These are phyloP conservation scores for Dunaliella primolecta DNA, from an alignment of 139 green algal species.

Conservation along the genomic window DNA sequence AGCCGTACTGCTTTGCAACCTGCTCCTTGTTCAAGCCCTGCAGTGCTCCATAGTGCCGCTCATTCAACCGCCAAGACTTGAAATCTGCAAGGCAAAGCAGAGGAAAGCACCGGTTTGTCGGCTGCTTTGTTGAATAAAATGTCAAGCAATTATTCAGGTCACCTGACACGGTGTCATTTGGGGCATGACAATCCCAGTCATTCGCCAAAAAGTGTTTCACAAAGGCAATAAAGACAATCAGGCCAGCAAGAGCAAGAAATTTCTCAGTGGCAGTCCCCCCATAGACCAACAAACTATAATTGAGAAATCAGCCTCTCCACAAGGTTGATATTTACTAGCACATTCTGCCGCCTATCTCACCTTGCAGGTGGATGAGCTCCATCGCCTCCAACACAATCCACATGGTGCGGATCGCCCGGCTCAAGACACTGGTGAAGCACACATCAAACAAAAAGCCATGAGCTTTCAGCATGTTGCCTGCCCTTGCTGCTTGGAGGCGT, in stretches of 20 bases:
- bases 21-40: conserved; percentile 41
- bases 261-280: too few relatives aligned
- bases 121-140: not conserved
- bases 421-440: conserved; percentile 27
- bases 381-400: conserved; percentile 21
- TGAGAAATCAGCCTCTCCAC: too few relatives aligned
- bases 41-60: conserved; percentile 45
- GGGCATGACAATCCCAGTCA: too few relatives aligned
- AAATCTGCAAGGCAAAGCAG: conserved; percentile 11
- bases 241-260: too few relatives aligned
- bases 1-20: conserved; percentile 24
- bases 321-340: too few relatives aligned
- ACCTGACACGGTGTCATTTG: not conserved
- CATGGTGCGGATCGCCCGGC: conserved; percentile 27
- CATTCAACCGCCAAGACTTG: conserved; percentile 41
- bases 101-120: not conserved
- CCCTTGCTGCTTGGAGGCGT: not conserved
- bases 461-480: conserved; percentile 22
- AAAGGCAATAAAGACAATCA: too few relatives aligned
- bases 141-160: too few relatives aligned
- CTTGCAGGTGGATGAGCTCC: conserved; percentile 17
- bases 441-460: conserved; percentile 16
- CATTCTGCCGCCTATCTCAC: too few relatives aligned
- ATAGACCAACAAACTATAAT: too few relatives aligned
- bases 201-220: too few relatives aligned